Evolutionary conservation across 352 stramenopile species (phyloP).

Genomic region (Phytophthora uliginosa): DNA sequence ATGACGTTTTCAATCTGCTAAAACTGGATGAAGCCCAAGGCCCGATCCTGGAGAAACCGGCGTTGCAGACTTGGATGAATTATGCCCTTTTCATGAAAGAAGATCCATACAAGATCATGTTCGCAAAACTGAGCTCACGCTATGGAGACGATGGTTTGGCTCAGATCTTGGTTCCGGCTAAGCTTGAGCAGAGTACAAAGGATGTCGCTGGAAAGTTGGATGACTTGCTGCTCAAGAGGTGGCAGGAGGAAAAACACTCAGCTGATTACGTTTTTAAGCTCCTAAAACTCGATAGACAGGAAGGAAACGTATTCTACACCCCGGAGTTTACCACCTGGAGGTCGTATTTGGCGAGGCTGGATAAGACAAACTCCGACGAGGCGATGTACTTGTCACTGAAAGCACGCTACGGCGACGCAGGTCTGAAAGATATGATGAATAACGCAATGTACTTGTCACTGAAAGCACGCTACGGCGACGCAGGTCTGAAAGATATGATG

Average conservation of each 20-base stretch:
- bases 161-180: slow-evolving; percentile 8
- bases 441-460: too few relatives aligned
- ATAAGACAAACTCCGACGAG: background rate
- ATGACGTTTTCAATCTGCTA: slow-evolving; percentile 5
- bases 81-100: background rate
- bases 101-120: slow-evolving; percentile 5
- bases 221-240: background rate
- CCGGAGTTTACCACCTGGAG: background rate
- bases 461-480: too few relatives aligned
- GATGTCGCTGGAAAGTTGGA: slow-evolving; percentile 10
- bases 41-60: slow-evolving; percentile 6
- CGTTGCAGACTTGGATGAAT: slow-evolving; percentile 8
- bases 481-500: too few relatives aligned
- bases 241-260: background rate
- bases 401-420: background rate
- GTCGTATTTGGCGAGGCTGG: background rate
- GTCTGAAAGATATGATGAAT: background rate
- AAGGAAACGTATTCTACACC: background rate
- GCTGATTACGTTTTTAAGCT: slow-evolving; percentile 2
- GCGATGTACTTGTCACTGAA: background rate
- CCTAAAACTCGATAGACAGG: slow-evolving; percentile 8
- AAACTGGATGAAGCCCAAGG: background rate
- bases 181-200: background rate
- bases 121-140: background rate
- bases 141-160: slow-evolving; percentile 2